phyloP scores from a whole-genome alignment of 2,329 filamentous ascomycete species.

The Beauveria rudraprayagi region DNA sequence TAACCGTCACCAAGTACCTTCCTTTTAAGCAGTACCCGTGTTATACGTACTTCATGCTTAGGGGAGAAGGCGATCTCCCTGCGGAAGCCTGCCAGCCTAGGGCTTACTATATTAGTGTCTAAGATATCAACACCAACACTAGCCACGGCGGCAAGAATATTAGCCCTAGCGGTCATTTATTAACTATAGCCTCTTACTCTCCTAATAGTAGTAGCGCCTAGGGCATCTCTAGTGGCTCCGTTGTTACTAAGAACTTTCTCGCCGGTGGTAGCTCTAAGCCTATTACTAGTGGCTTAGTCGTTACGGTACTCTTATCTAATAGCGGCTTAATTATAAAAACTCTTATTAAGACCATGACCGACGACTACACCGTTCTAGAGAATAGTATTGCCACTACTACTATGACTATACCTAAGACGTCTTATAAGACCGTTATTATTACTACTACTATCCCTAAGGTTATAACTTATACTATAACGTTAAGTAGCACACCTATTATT shows the following conservation, averaged over 20 bases:
- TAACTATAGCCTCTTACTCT: neutral
- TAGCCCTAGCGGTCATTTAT: neutral
- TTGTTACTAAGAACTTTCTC: neutral
- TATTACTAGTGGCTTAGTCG: neutral
- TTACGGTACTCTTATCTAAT: neutral
- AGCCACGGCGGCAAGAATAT: neutral
- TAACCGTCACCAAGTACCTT: conserved; percentile 8
- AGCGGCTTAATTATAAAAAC: neutral
- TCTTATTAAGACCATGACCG: neutral
- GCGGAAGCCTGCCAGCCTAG: neutral
- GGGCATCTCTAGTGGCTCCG: too few species aligned
- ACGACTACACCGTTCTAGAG: neutral
- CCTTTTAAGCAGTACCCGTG: conserved; percentile 10
- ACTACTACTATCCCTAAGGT: neutral
- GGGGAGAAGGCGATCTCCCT: neutral
- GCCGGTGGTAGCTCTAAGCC: neutral
- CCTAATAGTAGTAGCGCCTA: neutral
- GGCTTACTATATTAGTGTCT: neutral
- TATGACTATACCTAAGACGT: neutral
- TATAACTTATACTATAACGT: neutral
- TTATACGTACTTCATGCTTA: neutral
- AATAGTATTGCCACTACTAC: neutral
- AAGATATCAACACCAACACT: neutral
- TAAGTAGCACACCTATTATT: neutral
- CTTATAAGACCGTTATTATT: neutral